These are phyloP conservation scores for Sphaerostilbella broomeana DNA, from an alignment of 2,329 filamentous ascomycete genomes.

Conservation along the genomic window DNA sequence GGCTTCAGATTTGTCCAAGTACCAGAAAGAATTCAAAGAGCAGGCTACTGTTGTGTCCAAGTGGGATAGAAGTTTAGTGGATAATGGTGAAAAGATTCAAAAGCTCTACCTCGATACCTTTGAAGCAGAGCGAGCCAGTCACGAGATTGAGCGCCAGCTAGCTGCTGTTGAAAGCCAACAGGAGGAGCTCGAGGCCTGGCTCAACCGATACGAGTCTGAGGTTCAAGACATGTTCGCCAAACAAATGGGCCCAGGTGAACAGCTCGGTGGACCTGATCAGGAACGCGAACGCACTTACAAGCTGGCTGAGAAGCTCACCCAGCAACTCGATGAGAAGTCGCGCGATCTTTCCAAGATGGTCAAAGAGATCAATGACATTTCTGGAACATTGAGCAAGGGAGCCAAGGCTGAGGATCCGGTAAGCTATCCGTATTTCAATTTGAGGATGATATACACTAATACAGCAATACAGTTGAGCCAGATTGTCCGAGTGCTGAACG, in stretches of 20 bases:
- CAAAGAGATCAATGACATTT: slow-evolving; percentile 92
- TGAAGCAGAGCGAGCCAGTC: slow-evolving; percentile 86
- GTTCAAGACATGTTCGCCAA: slow-evolving; percentile 82
- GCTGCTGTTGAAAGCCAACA: slow-evolving; percentile 87
- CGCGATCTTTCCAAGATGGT: slow-evolving; percentile 94
- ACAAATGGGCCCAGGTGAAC: slow-evolving; percentile 68
- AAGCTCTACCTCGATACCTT: slow-evolving; percentile 87
- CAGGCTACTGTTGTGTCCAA: slow-evolving; percentile 80
- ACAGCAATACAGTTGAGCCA: slow-evolving; percentile 64
- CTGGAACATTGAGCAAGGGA: slow-evolving; percentile 81
- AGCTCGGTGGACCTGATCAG: slow-evolving; percentile 81
- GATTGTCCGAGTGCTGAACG: slow-evolving; percentile 91
- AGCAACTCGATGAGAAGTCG: slow-evolving; percentile 87
- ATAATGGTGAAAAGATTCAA: slow-evolving; percentile 92
- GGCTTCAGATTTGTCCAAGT: slow-evolving; percentile 91
- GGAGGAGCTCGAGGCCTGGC: slow-evolving; percentile 78
- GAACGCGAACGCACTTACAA: slow-evolving; percentile 96
- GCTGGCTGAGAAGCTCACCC: slow-evolving; percentile 85
- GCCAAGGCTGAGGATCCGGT: slow-evolving; percentile 83
- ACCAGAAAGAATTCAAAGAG: slow-evolving; percentile 92
- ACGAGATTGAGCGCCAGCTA: slow-evolving; percentile 89
- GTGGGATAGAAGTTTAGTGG: slow-evolving; percentile 89
- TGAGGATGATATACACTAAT: slow-evolving; percentile 20
- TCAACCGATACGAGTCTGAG: slow-evolving; percentile 86
- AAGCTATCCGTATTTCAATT: slow-evolving; percentile 32